Evolutionary conservation across 495 filamentous ascomycete species (phyloP).

Genomic region (Hypomontagnella submonticulosa): DNA sequence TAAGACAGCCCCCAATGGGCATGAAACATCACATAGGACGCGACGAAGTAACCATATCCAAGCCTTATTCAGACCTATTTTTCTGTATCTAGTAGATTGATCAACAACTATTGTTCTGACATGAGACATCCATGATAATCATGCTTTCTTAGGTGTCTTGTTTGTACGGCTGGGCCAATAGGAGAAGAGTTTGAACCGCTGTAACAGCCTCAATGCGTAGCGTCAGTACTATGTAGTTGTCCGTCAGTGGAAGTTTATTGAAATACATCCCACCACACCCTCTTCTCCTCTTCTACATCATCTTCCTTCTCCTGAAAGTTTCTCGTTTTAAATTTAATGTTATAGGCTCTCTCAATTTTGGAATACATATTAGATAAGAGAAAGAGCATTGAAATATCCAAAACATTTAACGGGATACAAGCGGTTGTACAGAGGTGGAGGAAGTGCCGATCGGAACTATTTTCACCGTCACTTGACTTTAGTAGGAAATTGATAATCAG

Average conservation of each 20-base stretch:
- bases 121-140: too few species aligned
- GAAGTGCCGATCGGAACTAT: constrained; percentile 41
- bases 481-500: constrained; percentile 36
- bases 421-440: constrained; percentile 3
- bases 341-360: too few species aligned
- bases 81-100: too few species aligned
- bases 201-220: constrained; percentile 1
- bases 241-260: not conserved
- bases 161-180: not conserved
- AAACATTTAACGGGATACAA: not conserved
- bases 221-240: not conserved
- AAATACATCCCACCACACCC: not conserved
- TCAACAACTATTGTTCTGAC: too few species aligned
- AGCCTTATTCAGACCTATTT: too few species aligned
- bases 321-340: not conserved
- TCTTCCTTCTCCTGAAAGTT: not conserved
- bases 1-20: too few species aligned
- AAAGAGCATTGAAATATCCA: constrained; percentile 9
- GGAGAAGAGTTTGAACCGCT: not conserved
- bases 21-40: too few species aligned
- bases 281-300: not conserved
- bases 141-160: too few species aligned
- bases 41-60: too few species aligned
- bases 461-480: constrained; percentile 38
- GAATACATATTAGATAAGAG: too few species aligned